Base-by-base conservation (phyloP, 495 filamentous ascomycete species). In the Penicillium ochrochloron region DNA sequence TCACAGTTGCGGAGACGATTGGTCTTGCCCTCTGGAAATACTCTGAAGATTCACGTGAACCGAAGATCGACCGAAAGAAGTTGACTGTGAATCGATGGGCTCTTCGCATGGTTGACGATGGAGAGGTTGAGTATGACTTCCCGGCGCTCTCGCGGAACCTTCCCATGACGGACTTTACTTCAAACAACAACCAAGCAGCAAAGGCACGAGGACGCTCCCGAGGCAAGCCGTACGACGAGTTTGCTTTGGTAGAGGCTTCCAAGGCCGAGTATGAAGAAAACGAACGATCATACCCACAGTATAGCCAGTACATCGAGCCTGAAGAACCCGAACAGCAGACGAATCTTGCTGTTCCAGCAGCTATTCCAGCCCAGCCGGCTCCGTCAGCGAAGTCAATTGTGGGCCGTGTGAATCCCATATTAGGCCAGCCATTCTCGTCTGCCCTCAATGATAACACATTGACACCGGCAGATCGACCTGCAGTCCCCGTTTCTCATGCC, bases 41-140 rank as follows among this genome's bases (percentile, higher is more conserved):
- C 70, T 83, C 86, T 53, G 90, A 96, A 61, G 93, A 97, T 69
- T 86, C 88, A 37, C 80, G 88, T 27, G 85, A 91, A 63, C 96
- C 95, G 15, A 59, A 84, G 2, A 82, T 98, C 14, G 82, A 86
- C 2, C 78, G 80, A 19, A 83, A 86, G 33, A 91, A 92, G 70
- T 76, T 90, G 34, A 94, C 92, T 61, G 90, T 97, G 54, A 98
- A 98, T 69, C 86, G 88, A 70, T 99, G 95, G 94, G 90, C 89
- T 11, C 77, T 99, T 17, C 84, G 93, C 33, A 97, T 99, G 91
- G 92, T 97, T 9, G 95, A 99, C 66, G 91, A 94, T 69, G 94
- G 91, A 10, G 95, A 99, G 70, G 90, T 97, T 4, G 95, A 99
- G 67, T 92, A 92, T 68, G 95, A 99, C 72, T 98, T 99, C 66